A percentile compares a stretch with the other conserved stretches of the same genome.
phyloP scores from a whole-genome alignment of 768 basidiomycete species.

The Tylopilus intermedius region DNA sequence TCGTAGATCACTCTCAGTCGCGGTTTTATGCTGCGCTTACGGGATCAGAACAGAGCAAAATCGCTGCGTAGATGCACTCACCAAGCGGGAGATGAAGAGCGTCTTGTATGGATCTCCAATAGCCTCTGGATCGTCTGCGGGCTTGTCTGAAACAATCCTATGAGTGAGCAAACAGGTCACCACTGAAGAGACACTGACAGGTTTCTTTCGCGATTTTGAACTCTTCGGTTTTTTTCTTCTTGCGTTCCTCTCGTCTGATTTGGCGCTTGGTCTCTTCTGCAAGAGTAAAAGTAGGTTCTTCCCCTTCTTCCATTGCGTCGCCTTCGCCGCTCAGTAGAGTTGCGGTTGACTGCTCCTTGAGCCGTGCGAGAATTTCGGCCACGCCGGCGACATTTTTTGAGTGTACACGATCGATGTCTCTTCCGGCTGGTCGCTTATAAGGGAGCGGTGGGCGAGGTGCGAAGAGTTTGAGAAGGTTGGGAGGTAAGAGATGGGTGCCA shows the following conservation, averaged over 20 bases:
- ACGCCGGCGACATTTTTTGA: slow-evolving; percentile 72
- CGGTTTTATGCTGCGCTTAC: slow-evolving; percentile 71
- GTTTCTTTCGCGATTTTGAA: slow-evolving; percentile 79
- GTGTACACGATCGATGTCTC: slow-evolving; percentile 70
- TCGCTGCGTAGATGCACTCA: slow-evolving; percentile 30
- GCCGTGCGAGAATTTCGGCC: slow-evolving; percentile 61
- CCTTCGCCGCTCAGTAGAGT: slow-evolving; percentile 54
- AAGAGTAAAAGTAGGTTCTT: slow-evolving; percentile 74
- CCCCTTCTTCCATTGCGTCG: slow-evolving; percentile 78
- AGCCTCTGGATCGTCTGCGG: slow-evolving; percentile 85
- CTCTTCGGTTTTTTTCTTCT: slow-evolving; percentile 68
- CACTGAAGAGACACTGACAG: slow-evolving; percentile 51
- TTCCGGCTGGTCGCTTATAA: slow-evolving; percentile 80
- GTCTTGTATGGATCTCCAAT: slow-evolving; percentile 98
- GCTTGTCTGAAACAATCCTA: slow-evolving; percentile 64
- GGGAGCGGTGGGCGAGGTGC: slow-evolving; percentile 88
- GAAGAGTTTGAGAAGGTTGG: slow-evolving; percentile 95
- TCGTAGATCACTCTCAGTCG: slow-evolving; percentile 86
- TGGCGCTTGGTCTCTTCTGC: slow-evolving; percentile 81
- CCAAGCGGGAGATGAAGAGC: slow-evolving; percentile 90
- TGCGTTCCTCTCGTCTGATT: slow-evolving; percentile 71
- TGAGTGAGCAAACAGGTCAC: slow-evolving; percentile 5
- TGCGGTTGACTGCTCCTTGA: slow-evolving; percentile 76
- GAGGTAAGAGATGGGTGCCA: slow-evolving; percentile 87
- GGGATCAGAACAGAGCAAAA: slow-evolving; percentile 11